Conservation (phyloP, 768 basidiomycete species). For the Auricularia auricula-judae region DNA sequence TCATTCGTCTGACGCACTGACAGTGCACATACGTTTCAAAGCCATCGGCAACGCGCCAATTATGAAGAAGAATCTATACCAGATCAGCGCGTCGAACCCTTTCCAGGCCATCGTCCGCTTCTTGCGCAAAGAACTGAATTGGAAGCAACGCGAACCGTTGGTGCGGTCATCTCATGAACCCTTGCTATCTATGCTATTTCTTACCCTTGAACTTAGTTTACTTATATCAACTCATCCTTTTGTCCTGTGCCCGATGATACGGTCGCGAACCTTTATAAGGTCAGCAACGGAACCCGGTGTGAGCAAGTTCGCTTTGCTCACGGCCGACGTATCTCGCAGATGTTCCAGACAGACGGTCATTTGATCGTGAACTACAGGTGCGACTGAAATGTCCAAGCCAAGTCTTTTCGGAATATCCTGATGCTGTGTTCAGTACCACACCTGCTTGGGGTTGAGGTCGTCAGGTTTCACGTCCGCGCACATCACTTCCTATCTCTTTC, state of each 20-base stretch:
- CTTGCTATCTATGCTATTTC: not conserved
- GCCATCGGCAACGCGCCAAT: conserved; percentile 96
- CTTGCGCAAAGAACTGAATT: conserved; percentile 75
- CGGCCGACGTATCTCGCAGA: conserved; percentile 29
- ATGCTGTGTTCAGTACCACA: too few relatives aligned
- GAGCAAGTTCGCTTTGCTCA: not conserved
- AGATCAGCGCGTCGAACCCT: conserved; percentile 86
- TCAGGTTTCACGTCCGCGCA: too few relatives aligned
- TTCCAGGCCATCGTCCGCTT: conserved; percentile 96
- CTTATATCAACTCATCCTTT: conserved; percentile 62
- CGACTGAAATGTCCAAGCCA: too few relatives aligned
- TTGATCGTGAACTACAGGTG: conserved; percentile 89
- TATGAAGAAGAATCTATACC: conserved; percentile 98
- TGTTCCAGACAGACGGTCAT: conserved; percentile 79
- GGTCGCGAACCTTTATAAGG: conserved; percentile 68
- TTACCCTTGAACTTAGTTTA: conserved; percentile 17
- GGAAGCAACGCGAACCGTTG: conserved; percentile 76
- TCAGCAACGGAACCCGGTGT: conserved; percentile 14
- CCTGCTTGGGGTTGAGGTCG: too few relatives aligned
- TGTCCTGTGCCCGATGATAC: conserved; percentile 77
- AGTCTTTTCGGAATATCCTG: too few relatives aligned
- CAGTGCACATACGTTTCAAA: conserved; percentile 45
- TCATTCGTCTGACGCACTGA: too few relatives aligned
- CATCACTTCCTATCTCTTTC: too few relatives aligned
- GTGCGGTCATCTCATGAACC: conserved; percentile 31